phyloP scores from a whole-genome alignment of 768 basidiomycete genomes.

The Sutorius australiensis region DNA sequence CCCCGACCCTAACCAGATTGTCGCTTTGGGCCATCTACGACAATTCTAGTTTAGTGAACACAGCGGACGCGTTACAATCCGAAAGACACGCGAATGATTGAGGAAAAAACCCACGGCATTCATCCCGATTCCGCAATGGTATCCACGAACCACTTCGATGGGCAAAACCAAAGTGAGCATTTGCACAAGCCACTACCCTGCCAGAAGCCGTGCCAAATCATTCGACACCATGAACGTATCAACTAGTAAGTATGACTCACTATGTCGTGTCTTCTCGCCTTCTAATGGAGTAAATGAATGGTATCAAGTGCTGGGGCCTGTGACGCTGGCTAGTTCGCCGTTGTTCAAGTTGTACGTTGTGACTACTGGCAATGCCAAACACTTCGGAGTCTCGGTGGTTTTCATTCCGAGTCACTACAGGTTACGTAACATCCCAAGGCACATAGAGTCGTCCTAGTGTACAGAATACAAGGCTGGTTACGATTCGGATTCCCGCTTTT shows the following conservation, averaged over 20 bases:
- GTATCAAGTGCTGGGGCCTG: neutral
- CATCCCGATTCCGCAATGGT: neutral
- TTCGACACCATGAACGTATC: neutral
- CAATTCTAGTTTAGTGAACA: neutral
- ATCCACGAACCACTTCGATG: neutral
- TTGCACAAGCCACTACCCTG: neutral
- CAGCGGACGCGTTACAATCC: neutral
- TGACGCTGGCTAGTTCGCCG: neutral
- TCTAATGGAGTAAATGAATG: neutral
- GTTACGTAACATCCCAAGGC: too few relatives aligned
- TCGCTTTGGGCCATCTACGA: neutral
- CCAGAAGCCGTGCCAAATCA: neutral
- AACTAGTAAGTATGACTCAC: neutral
- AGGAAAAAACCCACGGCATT: neutral
- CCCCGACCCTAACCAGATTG: neutral
- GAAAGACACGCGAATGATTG: neutral
- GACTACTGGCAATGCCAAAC: neutral
- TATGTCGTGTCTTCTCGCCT: neutral
- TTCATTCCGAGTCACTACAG: too few relatives aligned
- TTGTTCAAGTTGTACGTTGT: too few relatives aligned
- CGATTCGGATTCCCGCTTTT: slow-evolving; percentile 22
- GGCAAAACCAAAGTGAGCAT: neutral
- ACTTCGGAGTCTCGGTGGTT: neutral
- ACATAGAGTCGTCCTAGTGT: too few relatives aligned
- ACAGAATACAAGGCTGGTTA: neutral